Conservation (phyloP, 192 early-diverging fungal species). For the Coemansia pectinata region DNA sequence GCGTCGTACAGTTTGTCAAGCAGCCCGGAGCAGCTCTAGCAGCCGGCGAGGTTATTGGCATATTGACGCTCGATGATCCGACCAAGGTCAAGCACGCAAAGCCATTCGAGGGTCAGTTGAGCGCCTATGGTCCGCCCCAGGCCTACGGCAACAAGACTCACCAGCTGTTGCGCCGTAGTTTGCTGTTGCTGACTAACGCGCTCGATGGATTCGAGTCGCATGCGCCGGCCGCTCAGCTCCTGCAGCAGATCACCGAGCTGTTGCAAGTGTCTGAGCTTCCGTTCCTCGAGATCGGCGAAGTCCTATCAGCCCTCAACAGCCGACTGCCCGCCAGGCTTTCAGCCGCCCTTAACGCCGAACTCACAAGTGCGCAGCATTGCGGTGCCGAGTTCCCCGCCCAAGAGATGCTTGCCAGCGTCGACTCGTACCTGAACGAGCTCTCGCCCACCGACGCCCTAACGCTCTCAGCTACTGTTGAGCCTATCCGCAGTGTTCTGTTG, state of each 20-base stretch:
- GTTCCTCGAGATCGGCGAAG: slow-evolving; percentile 76
- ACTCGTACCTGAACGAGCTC: slow-evolving; percentile 55
- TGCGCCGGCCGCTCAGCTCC: slow-evolving; percentile 56
- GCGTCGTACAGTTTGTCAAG: slow-evolving; percentile 85
- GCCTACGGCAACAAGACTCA: slow-evolving; percentile 85
- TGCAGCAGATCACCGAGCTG: slow-evolving; percentile 71
- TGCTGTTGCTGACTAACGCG: slow-evolving; percentile 65
- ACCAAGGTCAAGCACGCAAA: slow-evolving; percentile 86
- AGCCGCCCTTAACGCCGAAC: slow-evolving; percentile 51
- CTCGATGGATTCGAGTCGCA: slow-evolving; percentile 85
- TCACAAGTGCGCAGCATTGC: slow-evolving; percentile 38
- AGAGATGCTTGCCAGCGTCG: slow-evolving; percentile 65
- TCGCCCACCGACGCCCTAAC: slow-evolving; percentile 65
- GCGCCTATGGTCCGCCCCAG: slow-evolving; percentile 73
- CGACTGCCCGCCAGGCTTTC: slow-evolving; percentile 79
- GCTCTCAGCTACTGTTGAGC: slow-evolving; percentile 64
- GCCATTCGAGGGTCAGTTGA: slow-evolving; percentile 76
- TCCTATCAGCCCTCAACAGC: slow-evolving; percentile 79
- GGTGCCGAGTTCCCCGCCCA: slow-evolving; percentile 68
- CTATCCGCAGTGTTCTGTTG: slow-evolving; percentile 67
- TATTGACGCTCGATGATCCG: slow-evolving; percentile 92
- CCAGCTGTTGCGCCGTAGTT: slow-evolving; percentile 71
- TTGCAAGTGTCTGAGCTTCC: slow-evolving; percentile 80
- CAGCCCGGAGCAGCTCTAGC: slow-evolving; percentile 82
- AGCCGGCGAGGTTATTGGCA: slow-evolving; percentile 92